Base-by-base conservation (phyloP, 106 monocot species). In the Dendrobium chrysotoxum region DNA sequence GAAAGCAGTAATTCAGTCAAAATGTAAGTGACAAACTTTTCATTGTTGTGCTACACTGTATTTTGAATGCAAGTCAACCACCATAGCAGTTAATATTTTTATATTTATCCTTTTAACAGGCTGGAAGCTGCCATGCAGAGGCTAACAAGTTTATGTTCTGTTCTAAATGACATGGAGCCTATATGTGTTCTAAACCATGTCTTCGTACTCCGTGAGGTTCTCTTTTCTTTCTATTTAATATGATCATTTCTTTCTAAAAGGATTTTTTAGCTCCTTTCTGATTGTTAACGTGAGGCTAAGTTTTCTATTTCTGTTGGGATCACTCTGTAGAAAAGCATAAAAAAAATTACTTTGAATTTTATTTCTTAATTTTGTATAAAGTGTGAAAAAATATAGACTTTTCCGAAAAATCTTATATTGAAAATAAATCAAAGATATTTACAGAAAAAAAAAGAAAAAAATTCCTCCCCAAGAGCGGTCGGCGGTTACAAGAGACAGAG, bases 121-220 rank as follows among this genome's bases (percentile, higher is more conserved):
- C 86, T 99, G 79, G 98, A 99, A 79, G 98, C 98, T 73, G 98
- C 98, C 28, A 89, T 93, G 86, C 98, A 99, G 79, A 95, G 98
- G 81, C 75, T 99, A 82, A 95, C 95, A 78, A 91, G 89, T 93
- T 83, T 99, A 23, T 99, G 98, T 79, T 99, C 98, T 71, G 95
- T 95, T 82, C 81, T 99, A 71, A 99, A 99, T 90, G 98, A 95
- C 80, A 92, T 99, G 95, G 98, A 99, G 78, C 98, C 98, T 23
- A 91, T 99, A 68, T 99, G 98, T 86, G 92, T 99, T 81, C 78
- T 93, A n/a, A 99, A 99, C 75, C 95, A 95, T 87, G 98, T 99
- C 35, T 99, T 99, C 82, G 91, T 99, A 81, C 83, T 95, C 23
- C 89, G 98, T 2, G 98, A 99, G 98, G 98, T 93, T 46, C 76